Base-by-base conservation (phyloP, 306 rosid genomes). In the Macrotyloma uniflorum region DNA sequence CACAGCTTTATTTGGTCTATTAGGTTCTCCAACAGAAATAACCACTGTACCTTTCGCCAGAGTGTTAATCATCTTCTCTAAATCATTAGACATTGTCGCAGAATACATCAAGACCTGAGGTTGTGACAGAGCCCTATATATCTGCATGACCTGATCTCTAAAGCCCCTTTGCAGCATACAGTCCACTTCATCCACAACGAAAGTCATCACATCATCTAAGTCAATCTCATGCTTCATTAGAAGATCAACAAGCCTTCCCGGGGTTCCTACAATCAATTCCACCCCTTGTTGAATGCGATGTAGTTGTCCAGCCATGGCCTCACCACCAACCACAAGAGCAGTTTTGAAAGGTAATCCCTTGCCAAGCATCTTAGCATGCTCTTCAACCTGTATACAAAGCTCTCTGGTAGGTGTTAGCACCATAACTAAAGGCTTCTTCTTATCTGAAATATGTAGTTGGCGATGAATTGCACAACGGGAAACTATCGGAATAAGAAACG, bases 251-350 rank as follows among this genome's bases (percentile, higher is more conserved):
- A 93, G 89, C 87, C 96, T 84, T 28, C 98, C 98, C 0, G 98
- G 96, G 67, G 96, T 93, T 82, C 86, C 96, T 22, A 93, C 88
- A 65, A 93, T 87, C 78, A 93, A 80, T 61, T 93, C 98, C 26
- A 93, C 98, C 65, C 96, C 98, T 86, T 89, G 94, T 83, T 87
- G 82, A 82, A 93, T 82, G 62, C 94, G 98, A 57, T 90, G 75
- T 76, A 84, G 78, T 85, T 93, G 98, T 65, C 98, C 84, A 59
- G 94, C 90, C 91, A 90, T 86, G 35, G 96, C 89, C 40, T 93
- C 96, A 22, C 96, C 98, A 40, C 96, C 98, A 80, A 93, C 94
- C 83, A 93, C 93, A 77, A 93, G 98, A 20, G 96, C 94, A 42
- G 98, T 93, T 90, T 89, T 93, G 68, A 93, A 93, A 19, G 93